Percentiles rank a stretch among this genome's conserved stretches.
phyloP scores from a whole-genome alignment of 352 stramenopile genomes.

The Pythium sukuiense region DNA sequence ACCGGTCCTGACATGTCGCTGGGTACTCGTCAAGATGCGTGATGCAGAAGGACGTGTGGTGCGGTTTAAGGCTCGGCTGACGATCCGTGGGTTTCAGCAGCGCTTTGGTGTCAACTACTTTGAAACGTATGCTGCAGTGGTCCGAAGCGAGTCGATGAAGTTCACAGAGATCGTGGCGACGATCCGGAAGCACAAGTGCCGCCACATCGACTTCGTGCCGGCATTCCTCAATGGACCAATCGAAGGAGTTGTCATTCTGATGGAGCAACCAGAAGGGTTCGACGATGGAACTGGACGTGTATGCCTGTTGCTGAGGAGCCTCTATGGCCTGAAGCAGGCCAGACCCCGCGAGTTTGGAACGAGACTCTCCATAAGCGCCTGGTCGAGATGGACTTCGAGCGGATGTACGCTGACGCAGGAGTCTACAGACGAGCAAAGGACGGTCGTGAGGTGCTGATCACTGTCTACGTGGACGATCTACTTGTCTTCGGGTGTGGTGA shows the following conservation, averaged over 20 bases:
- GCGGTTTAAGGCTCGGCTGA: neutral
- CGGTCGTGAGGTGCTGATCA: slow-evolving; percentile 1
- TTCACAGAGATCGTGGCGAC: neutral
- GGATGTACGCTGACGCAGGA: neutral
- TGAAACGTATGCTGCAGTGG: slow-evolving; percentile 33
- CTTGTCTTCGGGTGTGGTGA: neutral
- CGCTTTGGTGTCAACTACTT: slow-evolving; percentile 35
- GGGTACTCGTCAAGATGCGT: neutral
- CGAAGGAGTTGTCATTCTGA: neutral
- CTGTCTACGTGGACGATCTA: slow-evolving; percentile 14
- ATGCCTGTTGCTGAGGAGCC: slow-evolving; percentile 4
- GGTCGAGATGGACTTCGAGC: slow-evolving; percentile 1
- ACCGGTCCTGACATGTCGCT: neutral
- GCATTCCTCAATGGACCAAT: slow-evolving; percentile 4
- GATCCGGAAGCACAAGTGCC: neutral
- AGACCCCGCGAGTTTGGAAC: slow-evolving; percentile 7
- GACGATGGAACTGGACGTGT: neutral
- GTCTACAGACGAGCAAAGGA: neutral
- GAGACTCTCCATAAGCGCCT: slow-evolving; percentile 12
- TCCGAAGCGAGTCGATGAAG: slow-evolving; percentile 12
- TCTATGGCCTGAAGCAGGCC: slow-evolving; percentile 12
- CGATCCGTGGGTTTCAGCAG: slow-evolving; percentile 1
- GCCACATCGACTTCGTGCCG: slow-evolving; percentile 4
- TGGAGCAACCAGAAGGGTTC: neutral
- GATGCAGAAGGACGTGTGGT: neutral